A percentile compares a stretch with the other conserved stretches of the same genome.
Conservation (phyloP, 2,329 filamentous ascomycete genomes). For the Ambrosiella cleistominuta region DNA sequence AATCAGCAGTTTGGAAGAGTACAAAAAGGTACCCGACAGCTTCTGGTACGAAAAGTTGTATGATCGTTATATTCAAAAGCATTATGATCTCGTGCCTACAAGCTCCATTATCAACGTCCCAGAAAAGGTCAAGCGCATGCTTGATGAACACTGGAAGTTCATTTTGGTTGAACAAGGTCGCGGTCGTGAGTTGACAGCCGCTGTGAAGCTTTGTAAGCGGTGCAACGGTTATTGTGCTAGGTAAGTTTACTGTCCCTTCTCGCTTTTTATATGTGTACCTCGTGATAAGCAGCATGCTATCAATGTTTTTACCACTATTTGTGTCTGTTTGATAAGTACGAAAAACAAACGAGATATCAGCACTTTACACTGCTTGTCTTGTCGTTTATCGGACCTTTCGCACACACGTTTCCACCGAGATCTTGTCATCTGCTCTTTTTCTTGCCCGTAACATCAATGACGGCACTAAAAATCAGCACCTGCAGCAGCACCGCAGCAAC, state of each 20-base stretch:
- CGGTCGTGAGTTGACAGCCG: constrained; percentile 87
- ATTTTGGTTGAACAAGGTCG: constrained; percentile 87
- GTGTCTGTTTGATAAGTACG: too few species aligned
- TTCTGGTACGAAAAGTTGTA: constrained; percentile 98
- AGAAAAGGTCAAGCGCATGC: constrained; percentile 80
- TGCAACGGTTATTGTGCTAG: constrained; percentile 82
- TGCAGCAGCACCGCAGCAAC: neutral
- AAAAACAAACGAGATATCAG: too few species aligned
- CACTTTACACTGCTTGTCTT: too few species aligned
- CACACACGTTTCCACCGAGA: too few species aligned
- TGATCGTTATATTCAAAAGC: constrained; percentile 94
- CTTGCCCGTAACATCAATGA: neutral
- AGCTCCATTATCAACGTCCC: constrained; percentile 90
- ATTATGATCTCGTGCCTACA: constrained; percentile 92
- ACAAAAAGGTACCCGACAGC: constrained; percentile 65
- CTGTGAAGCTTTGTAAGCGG: constrained; percentile 88
- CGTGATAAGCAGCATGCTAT: too few species aligned
- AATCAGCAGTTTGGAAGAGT: constrained; percentile 64
- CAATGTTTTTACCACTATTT: too few species aligned
- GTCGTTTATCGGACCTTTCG: too few species aligned
- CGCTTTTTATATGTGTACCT: constrained; percentile 4
- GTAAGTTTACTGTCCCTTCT: constrained; percentile 30
- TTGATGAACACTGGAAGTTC: constrained; percentile 93
- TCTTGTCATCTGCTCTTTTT: constrained; percentile 2
- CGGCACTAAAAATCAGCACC: neutral